A percentile compares a stretch with the other conserved stretches of the same genome.
phyloP scores from a whole-genome alignment of 345 rosid species.

The Camelina sativa region DNA sequence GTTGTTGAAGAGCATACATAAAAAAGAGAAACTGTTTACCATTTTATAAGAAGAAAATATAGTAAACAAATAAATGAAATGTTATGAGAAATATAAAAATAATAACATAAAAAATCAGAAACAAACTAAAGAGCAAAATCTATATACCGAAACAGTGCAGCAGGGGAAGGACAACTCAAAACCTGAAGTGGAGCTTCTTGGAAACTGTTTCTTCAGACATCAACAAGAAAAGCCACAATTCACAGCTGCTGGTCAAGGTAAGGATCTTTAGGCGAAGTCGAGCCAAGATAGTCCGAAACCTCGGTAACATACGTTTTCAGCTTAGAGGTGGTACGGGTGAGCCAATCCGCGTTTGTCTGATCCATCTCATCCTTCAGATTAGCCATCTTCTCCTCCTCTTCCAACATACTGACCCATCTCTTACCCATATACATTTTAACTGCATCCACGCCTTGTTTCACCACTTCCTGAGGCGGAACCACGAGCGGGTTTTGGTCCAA shows the following conservation, averaged over 20 bases:
- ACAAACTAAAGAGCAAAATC: constrained; percentile 10
- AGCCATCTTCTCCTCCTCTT: constrained; percentile 67
- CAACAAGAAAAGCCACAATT: constrained; percentile 17
- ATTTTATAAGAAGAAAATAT: too few relatives aligned
- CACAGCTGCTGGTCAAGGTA: constrained; percentile 80
- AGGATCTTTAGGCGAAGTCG: constrained; percentile 59
- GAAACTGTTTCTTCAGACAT: constrained; percentile 6
- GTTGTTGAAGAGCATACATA: constrained; percentile 10
- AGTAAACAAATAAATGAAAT: neutral
- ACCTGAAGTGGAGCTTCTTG: neutral
- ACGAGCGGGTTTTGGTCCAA: constrained; percentile 76
- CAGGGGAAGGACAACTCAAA: neutral
- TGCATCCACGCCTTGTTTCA: constrained; percentile 74
- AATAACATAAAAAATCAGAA: neutral
- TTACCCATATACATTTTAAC: constrained; percentile 74
- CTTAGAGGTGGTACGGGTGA: constrained; percentile 82
- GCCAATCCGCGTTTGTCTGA: constrained; percentile 64
- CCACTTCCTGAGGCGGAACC: constrained; percentile 64
- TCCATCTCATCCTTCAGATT: constrained; percentile 59
- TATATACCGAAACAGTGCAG: constrained; percentile 31
- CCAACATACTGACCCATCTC: constrained; percentile 69
- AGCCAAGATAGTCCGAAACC: constrained; percentile 57
- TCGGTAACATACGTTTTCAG: constrained; percentile 57
- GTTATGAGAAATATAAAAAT: neutral
- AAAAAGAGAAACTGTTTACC: neutral